phyloP scores from a whole-genome alignment of 768 basidiomycete genomes.

The Auriscalpium vulgare region DNA sequence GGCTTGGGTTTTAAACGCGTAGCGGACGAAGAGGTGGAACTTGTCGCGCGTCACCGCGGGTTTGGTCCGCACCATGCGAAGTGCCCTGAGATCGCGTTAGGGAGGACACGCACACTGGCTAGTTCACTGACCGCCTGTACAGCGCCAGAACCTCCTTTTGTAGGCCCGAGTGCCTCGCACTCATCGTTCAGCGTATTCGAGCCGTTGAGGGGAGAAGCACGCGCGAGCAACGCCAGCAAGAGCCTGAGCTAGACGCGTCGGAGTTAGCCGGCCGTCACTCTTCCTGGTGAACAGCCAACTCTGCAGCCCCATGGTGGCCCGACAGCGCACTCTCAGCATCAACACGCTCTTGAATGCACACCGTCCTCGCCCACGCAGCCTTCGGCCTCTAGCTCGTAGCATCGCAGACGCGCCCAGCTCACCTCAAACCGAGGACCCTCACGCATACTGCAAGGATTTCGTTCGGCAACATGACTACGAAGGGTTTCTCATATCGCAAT shows the following conservation, averaged over 20 bases:
- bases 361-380: not conserved
- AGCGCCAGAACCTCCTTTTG: constrained; percentile 45
- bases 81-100: constrained; percentile 39
- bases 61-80: constrained; percentile 68
- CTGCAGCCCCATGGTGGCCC: not conserved
- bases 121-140: constrained; percentile 41
- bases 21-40: constrained; percentile 61
- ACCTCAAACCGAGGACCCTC: constrained; percentile 31
- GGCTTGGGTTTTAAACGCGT: constrained; percentile 62
- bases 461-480: constrained; percentile 81
- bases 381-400: constrained; percentile 1
- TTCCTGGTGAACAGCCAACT: not conserved
- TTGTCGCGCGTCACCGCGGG: constrained; percentile 50
- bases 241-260: not conserved
- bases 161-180: constrained; percentile 34
- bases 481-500: constrained; percentile 60
- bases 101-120: not conserved
- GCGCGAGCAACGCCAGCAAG: not conserved
- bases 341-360: not conserved
- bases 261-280: not conserved
- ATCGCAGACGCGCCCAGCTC: constrained; percentile 2
- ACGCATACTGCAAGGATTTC: constrained; percentile 59
- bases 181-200: constrained; percentile 17
- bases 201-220: not conserved
- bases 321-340: not conserved